These are phyloP conservation scores for Platanthera zijinensis DNA, from an alignment of 106 monocot genomes.

Conservation along the genomic window DNA sequence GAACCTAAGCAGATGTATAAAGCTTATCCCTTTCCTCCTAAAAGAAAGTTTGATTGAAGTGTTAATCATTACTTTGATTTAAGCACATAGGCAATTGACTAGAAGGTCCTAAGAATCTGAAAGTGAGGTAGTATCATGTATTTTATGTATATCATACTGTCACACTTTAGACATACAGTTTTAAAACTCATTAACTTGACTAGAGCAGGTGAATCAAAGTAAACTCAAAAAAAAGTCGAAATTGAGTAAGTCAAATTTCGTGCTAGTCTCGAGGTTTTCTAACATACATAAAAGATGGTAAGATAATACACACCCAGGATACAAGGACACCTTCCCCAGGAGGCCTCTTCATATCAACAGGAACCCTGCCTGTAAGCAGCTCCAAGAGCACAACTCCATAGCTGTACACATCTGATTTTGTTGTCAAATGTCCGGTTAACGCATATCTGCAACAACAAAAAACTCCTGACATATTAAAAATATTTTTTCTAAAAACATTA, in stretches of 20 bases:
- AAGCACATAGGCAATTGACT: too few relatives aligned
- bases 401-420: conserved; percentile 99
- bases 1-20: too few relatives aligned
- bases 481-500: not conserved
- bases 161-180: too few relatives aligned
- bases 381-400: conserved; percentile 96
- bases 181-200: too few relatives aligned
- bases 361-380: conserved; percentile 91
- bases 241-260: too few relatives aligned
- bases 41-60: too few relatives aligned
- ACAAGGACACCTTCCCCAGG: conserved; percentile 86
- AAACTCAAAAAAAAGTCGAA: not conserved
- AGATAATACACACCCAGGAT: conserved; percentile 54
- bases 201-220: too few relatives aligned
- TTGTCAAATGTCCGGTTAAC: conserved; percentile 91
- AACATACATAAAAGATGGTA: not conserved
- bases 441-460: conserved; percentile 62
- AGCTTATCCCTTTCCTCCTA: too few relatives aligned
- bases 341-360: conserved; percentile 95
- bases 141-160: not conserved
- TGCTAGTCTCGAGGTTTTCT: too few relatives aligned
- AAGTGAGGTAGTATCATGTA: not conserved
- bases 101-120: not conserved
- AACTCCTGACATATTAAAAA: not conserved
- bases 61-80: too few relatives aligned